Conservation (phyloP, 1,284 basidiomycete genomes). For the Athelia psychrophila region DNA sequence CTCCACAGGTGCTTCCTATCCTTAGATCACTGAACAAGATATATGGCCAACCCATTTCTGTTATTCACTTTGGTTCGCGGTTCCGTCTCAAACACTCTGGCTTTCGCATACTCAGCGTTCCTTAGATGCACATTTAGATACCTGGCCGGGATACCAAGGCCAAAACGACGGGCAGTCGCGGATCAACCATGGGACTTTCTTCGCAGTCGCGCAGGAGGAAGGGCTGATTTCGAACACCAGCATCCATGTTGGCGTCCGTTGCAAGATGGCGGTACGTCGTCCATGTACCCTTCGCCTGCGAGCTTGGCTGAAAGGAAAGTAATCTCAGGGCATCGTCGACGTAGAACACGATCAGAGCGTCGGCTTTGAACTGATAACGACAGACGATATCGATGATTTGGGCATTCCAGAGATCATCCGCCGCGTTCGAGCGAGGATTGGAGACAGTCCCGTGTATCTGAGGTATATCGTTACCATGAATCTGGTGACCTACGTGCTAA, state of each 20-base stretch:
- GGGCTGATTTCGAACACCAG: conserved; percentile 69
- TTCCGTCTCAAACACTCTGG: not conserved
- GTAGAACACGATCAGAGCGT: conserved; percentile 59
- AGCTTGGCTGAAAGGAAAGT: not conserved
- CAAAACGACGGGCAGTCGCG: conserved; percentile 55
- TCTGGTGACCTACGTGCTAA: conserved; percentile 6
- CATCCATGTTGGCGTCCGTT: conserved; percentile 77
- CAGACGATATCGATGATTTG: conserved; percentile 75
- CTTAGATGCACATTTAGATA: conserved; percentile 30
- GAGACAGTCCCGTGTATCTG: conserved; percentile 70
- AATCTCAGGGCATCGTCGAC: conserved; percentile 50
- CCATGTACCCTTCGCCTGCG: not conserved
- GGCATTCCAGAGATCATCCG: conserved; percentile 61
- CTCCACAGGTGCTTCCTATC: conserved; percentile 55
- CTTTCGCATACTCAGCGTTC: not conserved
- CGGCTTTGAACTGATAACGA: conserved; percentile 69
- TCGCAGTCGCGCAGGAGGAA: conserved; percentile 70
- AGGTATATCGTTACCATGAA: conserved; percentile 40
- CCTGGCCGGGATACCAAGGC: conserved; percentile 59
- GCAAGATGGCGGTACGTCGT: conserved; percentile 56
- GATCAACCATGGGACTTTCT: conserved; percentile 77
- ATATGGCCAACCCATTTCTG: conserved; percentile 68
- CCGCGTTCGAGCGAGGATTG: conserved; percentile 62
- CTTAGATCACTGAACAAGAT: conserved; percentile 68
- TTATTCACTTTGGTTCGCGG: conserved; percentile 79